Base-by-base conservation (phyloP, 805 yeast species). In the Teunomyces aglyptinius region DNA sequence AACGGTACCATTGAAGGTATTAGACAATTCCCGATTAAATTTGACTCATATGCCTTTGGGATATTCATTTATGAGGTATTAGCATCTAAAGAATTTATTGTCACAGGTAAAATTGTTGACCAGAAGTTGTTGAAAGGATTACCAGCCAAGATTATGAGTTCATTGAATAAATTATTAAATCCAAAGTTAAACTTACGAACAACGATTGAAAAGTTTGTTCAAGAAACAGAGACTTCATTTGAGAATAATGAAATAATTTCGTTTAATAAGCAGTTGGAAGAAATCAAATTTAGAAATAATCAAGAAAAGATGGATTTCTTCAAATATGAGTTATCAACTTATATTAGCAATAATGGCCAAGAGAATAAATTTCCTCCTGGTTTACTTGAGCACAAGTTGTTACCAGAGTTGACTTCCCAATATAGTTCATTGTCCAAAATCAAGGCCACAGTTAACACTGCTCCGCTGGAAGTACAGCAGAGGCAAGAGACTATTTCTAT, bases 31-130 rank as follows among this genome's bases (percentile, higher is more conserved):
- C 75, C 77, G 0, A 58, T 68, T 31, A 80, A 80, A 52, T 66
- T 82, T 45, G 95, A 88, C 61, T 72, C 94, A 0, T 86, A 72
- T 69, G 75, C 75, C 51, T 72, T 83, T 31, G 95, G 89, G 3
- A 66, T 67, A 1, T 68, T 87, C 26, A 73, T 83, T 2, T 70
- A 68, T 47, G 68, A 71, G 38, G 52, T 83, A 5, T 76, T 44
- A 64, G 61, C 16, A 13, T 19, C 45, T 7, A 33, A 20, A 5
- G 44, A 48, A 13, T 45, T 45, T 28, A 13, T 19, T 6, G 6
- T 8, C 1, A 22, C 32, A 5, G n/a, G 10, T 19, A 43, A 39
- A 13, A 18, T 16, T 11, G 28, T 38, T 5, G 44, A 43, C 13
- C 40, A 28, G 27, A 24, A 26, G 5, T 15, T n/a, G 19, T 29